Base-by-base conservation (phyloP, 352 stramenopile genomes). In the Hyaloperonospora brassicae region DNA sequence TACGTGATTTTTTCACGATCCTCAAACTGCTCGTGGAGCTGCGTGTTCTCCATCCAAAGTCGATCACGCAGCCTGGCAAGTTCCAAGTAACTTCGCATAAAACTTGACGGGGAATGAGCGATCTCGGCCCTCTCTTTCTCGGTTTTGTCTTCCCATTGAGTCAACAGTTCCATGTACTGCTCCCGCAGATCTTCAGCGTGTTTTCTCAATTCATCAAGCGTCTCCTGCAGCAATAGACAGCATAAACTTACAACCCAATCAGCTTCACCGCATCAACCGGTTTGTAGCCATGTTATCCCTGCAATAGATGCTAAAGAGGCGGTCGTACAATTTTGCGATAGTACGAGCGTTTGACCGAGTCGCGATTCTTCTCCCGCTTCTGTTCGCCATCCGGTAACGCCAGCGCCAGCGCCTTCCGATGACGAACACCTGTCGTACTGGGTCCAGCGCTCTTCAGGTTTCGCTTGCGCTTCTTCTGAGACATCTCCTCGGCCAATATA, bases 341-440 rank as follows among this genome's bases (percentile, higher is more conserved):
- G 57, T 77, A 79, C 47, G 68, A 77, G 45, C 70, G 70, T 39
- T 72, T 72, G 49, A 79, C 68, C 30, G 70, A 80, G 55, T 80
- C 72, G 49, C 70, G 68, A 46, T 80, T 80, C 59, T 80, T 80
- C 59, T 75, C 70, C 35, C 72, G 72, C 55, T 77, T 80, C 31
- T 73, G 10, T 39, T 77, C 70, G 21, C 76, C 70, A 14, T 60
- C 11, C 1, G 57, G 57, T 12, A 42, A 50, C 35, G 53, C 54
- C 45, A 70, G 41, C 35, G 57, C 61, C 51, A 73, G 57, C 45
- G 57, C 61, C 45, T 66, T 66, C 2, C 65, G 61, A 22, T 69
- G 60, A 5, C 56, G 61, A 44, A 62, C 59, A 13, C 47, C 56
- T 2, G 61, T 59, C 46, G 58, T 59, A 43, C 53, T 61, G 17